These are phyloP conservation scores for Lentinula guzmanii DNA, from an alignment of 768 basidiomycete species.

Conservation along the genomic window DNA sequence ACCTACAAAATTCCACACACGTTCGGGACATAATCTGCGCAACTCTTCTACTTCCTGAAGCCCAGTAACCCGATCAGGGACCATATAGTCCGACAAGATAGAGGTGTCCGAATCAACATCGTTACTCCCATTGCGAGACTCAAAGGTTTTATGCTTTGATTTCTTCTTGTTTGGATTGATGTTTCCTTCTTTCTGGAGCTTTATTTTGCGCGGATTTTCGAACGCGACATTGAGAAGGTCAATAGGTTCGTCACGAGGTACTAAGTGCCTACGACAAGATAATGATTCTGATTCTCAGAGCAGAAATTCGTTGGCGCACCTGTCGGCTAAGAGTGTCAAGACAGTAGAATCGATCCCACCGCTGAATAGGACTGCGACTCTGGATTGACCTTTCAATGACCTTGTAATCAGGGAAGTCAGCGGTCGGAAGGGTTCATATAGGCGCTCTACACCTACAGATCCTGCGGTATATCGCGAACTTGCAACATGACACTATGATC, in stretches of 20 bases:
- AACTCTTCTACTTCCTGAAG: conserved; percentile 75
- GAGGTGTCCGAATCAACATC: not conserved
- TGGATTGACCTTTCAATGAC: conserved; percentile 30
- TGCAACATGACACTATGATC: conserved; percentile 62
- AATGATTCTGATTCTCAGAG: not conserved
- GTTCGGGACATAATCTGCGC: conserved; percentile 62
- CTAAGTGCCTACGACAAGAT: conserved; percentile 50
- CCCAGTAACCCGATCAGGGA: conserved; percentile 87
- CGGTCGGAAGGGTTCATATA: not conserved
- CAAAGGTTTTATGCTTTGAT: not conserved
- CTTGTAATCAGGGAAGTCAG: conserved; percentile 8
- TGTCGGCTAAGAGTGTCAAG: conserved; percentile 74
- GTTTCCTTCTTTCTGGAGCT: conserved; percentile 40
- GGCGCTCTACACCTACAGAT: conserved; percentile 22
- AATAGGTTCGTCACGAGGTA: conserved; percentile 72
- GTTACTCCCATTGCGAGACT: no score
- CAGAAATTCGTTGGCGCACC: conserved; percentile 31
- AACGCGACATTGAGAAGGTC: conserved; percentile 93
- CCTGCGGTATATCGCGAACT: conserved; percentile 62
- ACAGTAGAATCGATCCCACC: conserved; percentile 94
- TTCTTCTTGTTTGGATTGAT: conserved; percentile 35
- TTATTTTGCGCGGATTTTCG: conserved; percentile 84
- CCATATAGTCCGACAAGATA: conserved; percentile 46
- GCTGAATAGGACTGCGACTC: conserved; percentile 86
- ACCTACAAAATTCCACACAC: conserved; percentile 85